Evolutionary conservation across 2,329 filamentous ascomycete species (phyloP), one percentile per base, ranked within the genome.

Genomic region (Trichoderma endophyticum): DNA sequence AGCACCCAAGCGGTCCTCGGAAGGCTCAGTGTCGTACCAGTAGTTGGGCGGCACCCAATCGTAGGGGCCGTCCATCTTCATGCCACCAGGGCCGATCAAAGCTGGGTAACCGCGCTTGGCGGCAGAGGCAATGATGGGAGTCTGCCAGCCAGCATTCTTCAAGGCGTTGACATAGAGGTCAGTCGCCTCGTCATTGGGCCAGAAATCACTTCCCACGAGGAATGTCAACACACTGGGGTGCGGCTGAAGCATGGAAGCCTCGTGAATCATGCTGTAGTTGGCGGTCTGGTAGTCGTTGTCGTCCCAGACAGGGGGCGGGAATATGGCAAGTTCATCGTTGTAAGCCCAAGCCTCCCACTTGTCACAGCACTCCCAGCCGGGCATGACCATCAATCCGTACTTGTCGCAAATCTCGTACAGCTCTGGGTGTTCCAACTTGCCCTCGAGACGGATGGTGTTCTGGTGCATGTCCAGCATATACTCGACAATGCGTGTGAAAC

Each of bases 41-140:
- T 91, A 91, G 73, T 87, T 89, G 0, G 89, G 89, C 0, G 89
- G 87, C 0, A 90, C 87, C 88, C 88, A 91, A 75, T 91, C 89
- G 74, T 91, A 91, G 0, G 89, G 89, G 0, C 89, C 89, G 0
- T 87, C 84, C 89, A 91, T 91, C 76, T 90, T 91, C 85, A 91
- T 86, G 0, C 89, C 89, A 0, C 86, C 86, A 0, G 86, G 86
- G 0, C 86, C 87, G 0, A 91, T 81, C 1, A 82, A 77, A 9
- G 83, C 74, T 0, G 89, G 86, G 69, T 82, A 88, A 2, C 88
- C 87, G 11, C 85, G 82, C 75, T 87, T 86, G 2, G 84, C 84
- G 0, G 89, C 89, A 0, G 88, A 89, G 1, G 87, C 82, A 51
- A 91, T 83, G 51, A 91, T 83, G 0, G 89, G 88, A 2, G 81